Evolutionary conservation across 2,329 filamentous ascomycete species (phyloP).

Genomic region (Nothophoma quercina): DNA sequence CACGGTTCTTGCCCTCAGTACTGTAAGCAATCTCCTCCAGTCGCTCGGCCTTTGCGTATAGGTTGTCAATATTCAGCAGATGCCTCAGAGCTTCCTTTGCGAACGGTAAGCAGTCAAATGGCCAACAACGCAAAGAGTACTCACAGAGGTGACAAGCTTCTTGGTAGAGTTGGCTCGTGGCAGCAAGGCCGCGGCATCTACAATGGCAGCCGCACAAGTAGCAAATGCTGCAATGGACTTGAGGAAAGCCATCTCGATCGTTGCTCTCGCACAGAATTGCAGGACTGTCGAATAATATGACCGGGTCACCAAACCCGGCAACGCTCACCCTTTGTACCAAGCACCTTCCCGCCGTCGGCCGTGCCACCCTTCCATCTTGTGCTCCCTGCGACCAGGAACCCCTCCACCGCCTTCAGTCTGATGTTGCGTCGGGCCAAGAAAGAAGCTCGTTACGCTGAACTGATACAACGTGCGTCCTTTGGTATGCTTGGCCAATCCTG

Average conservation of each 20-base stretch:
- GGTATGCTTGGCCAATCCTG: slow-evolving; percentile 15
- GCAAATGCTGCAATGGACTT: slow-evolving; percentile 34
- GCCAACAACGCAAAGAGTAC: not conserved
- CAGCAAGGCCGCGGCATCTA: slow-evolving; percentile 32
- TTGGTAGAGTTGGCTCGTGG: slow-evolving; percentile 28
- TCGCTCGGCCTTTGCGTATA: slow-evolving; percentile 39
- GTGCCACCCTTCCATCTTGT: slow-evolving; percentile 1
- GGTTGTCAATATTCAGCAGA: slow-evolving; percentile 34
- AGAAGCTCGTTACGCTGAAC: slow-evolving; percentile 18
- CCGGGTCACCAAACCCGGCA: not conserved
- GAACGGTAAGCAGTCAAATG: not conserved
- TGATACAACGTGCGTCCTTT: slow-evolving; percentile 13
- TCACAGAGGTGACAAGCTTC: slow-evolving; percentile 38
- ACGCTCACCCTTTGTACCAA: slow-evolving; percentile 22
- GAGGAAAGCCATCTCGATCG: slow-evolving; percentile 24
- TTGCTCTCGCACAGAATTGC: not conserved
- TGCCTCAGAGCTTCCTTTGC: slow-evolving; percentile 34
- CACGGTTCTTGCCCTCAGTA: slow-evolving; percentile 50
- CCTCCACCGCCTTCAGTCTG: slow-evolving; percentile 12
- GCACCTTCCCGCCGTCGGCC: not conserved
- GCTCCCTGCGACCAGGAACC: slow-evolving; percentile 21
- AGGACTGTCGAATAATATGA: not conserved
- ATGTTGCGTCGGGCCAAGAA: slow-evolving; percentile 18
- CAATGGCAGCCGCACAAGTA: slow-evolving; percentile 27
- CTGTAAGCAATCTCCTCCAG: slow-evolving; percentile 51